Evolutionary conservation across 345 rosid genomes (phyloP), one percentile per base, ranked within the genome.

Genomic region (Arabidopsis arenosa): DNA sequence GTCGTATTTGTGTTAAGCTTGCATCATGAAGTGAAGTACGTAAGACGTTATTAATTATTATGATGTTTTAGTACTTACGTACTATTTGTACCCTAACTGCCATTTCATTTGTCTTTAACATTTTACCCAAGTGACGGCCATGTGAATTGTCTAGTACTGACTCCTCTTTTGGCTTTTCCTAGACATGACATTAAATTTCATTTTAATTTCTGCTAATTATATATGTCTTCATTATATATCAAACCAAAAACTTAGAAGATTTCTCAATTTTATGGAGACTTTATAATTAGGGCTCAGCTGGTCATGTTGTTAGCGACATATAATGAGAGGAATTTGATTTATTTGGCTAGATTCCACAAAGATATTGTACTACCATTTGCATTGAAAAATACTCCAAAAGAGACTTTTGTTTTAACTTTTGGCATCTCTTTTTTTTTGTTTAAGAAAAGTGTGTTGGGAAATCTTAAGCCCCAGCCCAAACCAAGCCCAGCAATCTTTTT

Each of bases 11-110:
- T 71, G 73, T 77, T 53, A 64, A 68, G 73, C 35, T 72, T 66
- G 73, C 75, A 70, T 64, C 81, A 77, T 15, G 14, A 48, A 55
- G 36, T 15, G 43, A 55, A 63, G 66, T 70, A 77, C 80, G 39
- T 77, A 55, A 63, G 63, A 55, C 61, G 56, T 77, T 71, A 71
- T 70, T 55, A 63, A 36, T 56, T 57, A 76, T 63, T 54, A 76
- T 69, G 51, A 76, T 69, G 58, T 53, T 68, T 68, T 43, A 48
- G 74, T 68, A 58, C 73, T 23, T 66, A 63, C 73, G 67, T 75
- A 64, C 79, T 53, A n/a, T 44, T 23, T 53, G 80, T 76, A 76
- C 80, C 41, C 57, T 76, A 67, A 68, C 68, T 67, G 79, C 39
- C 47, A 67, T 75, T 59, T 32, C 14, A 67, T 67, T 49, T 75